phyloP scores from a whole-genome alignment of 257 asterid species.

The Echites panduratus region DNA sequence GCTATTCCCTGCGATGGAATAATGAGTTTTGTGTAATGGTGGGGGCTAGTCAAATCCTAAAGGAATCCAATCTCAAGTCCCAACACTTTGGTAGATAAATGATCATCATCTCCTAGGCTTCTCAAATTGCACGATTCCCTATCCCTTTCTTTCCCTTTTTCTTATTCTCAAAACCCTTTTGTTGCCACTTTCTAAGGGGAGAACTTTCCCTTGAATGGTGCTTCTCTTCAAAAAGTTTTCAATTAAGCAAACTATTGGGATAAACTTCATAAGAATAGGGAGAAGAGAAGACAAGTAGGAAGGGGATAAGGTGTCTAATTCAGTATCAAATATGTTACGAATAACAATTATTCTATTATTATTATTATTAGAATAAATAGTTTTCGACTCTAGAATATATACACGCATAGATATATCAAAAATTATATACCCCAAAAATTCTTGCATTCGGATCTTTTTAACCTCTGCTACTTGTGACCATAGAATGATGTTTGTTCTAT shows the following conservation, averaged over 20 bases:
- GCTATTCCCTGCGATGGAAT: not conserved
- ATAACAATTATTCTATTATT: no score
- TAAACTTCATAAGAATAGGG: no score
- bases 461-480: not conserved
- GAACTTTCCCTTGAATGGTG: not conserved
- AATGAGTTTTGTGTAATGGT: not conserved
- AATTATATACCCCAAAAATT: not conserved
- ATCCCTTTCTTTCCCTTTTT: not conserved
- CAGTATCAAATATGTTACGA: no score
- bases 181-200: not conserved
- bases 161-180: not conserved
- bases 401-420: no score
- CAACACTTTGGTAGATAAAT: no score
- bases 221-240: not conserved
- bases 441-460: not conserved
- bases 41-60: not conserved
- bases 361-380: no score
- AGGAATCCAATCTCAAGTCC: not conserved
- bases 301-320: no score
- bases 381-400: no score
- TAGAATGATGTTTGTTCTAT: no score
- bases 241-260: not conserved
- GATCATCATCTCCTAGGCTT: no score
- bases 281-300: no score
- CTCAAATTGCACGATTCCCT: not conserved